Evolutionary conservation across 306 rosid genomes (phyloP).

Genomic region (Casuarina glauca): DNA sequence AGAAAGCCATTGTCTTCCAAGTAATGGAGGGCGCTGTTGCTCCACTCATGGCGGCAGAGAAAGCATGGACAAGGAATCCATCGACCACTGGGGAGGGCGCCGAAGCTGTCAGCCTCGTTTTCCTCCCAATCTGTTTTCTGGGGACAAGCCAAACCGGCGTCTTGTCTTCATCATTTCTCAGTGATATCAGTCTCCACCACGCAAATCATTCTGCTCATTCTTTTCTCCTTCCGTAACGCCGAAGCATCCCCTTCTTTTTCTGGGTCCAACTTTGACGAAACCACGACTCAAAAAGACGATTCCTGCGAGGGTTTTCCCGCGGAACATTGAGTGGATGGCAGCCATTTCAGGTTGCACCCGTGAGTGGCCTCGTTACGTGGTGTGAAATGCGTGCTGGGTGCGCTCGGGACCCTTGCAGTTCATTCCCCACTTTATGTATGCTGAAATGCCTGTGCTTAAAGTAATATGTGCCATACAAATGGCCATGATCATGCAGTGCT

Average conservation of each 20-base stretch:
- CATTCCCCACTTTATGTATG: conserved; percentile 13
- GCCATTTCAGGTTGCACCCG: not conserved
- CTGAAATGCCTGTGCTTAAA: conserved; percentile 9
- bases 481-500: conserved; percentile 13
- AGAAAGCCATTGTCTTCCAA: not conserved
- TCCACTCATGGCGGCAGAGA: not conserved
- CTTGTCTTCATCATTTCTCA: conserved; percentile 44
- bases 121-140: conserved; percentile 13
- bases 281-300: not conserved
- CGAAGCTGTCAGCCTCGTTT: conserved; percentile 29
- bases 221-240: not conserved
- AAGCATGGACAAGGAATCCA: not conserved
- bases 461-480: conserved; percentile 27
- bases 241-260: not conserved
- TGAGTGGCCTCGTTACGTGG: conserved; percentile 18
- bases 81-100: conserved; percentile 23
- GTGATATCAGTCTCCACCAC: conserved; percentile 28
- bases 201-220: not conserved
- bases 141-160: conserved; percentile 36
- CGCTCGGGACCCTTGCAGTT: conserved; percentile 14
- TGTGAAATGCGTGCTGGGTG: conserved; percentile 26
- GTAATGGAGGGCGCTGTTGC: not conserved
- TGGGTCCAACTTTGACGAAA: not conserved
- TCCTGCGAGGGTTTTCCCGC: not conserved
- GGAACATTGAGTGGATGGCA: not conserved